These are phyloP conservation scores for Pichia norvegensis DNA, from an alignment of 1,139 yeast species.

Conservation along the genomic window DNA sequence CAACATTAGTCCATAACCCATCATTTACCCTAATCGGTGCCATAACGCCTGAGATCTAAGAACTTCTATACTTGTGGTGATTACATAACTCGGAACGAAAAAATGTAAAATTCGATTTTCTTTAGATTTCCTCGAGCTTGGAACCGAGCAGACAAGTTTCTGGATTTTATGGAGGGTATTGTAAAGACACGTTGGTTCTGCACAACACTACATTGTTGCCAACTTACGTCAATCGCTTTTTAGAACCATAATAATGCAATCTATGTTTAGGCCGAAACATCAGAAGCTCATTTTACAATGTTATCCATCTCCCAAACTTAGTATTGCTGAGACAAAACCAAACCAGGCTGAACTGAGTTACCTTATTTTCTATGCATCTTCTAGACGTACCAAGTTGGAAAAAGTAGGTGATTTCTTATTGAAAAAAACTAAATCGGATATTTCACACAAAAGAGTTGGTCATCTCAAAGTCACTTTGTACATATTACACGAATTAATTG, in stretches of 20 bases:
- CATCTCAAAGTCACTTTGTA: conserved; percentile 76
- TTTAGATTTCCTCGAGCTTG: too few species aligned
- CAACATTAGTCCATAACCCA: conserved; percentile 76
- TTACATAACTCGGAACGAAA: too few species aligned
- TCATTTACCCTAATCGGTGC: conserved; percentile 32
- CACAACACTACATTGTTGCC: not conserved
- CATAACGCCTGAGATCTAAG: not conserved
- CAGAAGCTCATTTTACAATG: conserved; percentile 85
- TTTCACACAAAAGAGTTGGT: conserved; percentile 57
- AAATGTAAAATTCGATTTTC: too few species aligned
- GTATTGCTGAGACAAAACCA: conserved; percentile 70
- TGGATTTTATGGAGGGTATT: not conserved
- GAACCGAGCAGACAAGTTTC: not conserved
- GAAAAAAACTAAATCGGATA: conserved; percentile 57
- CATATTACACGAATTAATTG: conserved; percentile 61
- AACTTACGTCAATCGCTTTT: not conserved
- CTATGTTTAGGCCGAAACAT: conserved; percentile 55
- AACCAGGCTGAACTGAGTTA: conserved; percentile 87
- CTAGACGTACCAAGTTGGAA: conserved; percentile 79
- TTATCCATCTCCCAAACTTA: conserved; percentile 71
- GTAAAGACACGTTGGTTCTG: not conserved
- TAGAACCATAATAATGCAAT: conserved; percentile 5
- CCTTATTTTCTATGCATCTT: conserved; percentile 83
- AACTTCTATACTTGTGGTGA: too few species aligned
- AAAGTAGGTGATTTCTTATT: conserved; percentile 71